These are phyloP conservation scores for Populus hybrid DNA, from an alignment of 441 rosid species.

Conservation along the genomic window DNA sequence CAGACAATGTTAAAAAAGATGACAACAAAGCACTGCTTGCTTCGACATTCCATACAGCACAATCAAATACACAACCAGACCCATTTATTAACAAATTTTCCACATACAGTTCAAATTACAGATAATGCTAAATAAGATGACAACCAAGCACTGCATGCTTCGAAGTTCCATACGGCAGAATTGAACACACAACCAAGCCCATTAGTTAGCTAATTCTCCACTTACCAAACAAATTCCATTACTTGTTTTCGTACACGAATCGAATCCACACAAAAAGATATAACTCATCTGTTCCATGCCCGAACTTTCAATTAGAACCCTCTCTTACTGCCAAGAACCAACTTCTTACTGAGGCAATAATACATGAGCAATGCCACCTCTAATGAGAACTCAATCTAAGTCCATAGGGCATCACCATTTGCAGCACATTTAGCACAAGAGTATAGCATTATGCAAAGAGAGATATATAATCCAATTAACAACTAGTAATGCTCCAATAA, in stretches of 20 bases:
- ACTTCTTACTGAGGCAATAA: background rate
- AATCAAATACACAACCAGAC: no score
- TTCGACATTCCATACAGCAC: background rate
- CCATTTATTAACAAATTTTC: background rate
- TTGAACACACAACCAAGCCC: background rate
- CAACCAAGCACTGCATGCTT: background rate
- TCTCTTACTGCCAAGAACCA: background rate
- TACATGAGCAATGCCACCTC: background rate
- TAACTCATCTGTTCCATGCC: background rate
- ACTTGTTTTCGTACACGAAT: background rate
- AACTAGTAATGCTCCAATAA: background rate
- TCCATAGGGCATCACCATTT: background rate
- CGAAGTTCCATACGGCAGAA: background rate
- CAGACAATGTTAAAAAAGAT: background rate
- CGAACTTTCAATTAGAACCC: background rate
- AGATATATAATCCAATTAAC: background rate
- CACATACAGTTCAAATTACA: background rate
- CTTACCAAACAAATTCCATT: background rate
- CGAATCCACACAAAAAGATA: background rate
- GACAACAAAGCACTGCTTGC: background rate
- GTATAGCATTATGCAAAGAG: background rate
- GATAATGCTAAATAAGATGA: background rate
- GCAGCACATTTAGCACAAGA: no score
- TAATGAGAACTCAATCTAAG: background rate
- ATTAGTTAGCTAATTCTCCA: background rate